Conservation (phyloP, 768 basidiomycete genomes). For the Amanita rubescens region DNA sequence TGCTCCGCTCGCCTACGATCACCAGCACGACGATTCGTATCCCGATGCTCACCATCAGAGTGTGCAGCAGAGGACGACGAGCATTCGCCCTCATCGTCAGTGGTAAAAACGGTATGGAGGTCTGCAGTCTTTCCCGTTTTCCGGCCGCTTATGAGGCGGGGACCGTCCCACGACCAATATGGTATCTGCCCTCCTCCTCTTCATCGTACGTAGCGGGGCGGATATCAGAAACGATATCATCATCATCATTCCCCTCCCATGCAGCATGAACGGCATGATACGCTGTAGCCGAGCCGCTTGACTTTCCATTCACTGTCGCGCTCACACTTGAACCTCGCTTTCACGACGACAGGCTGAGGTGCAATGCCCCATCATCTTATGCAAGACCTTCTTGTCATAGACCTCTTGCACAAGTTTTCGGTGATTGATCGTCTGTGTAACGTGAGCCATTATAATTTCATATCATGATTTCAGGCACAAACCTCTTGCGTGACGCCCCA, state of each 20-base stretch:
- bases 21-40: slow-evolving; percentile 1
- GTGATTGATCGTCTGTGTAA: slow-evolving; percentile 62
- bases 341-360: slow-evolving; percentile 16
- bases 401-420: slow-evolving; percentile 63
- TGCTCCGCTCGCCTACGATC: slow-evolving; percentile 3
- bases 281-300: slow-evolving; percentile 9
- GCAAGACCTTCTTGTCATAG: slow-evolving; percentile 51
- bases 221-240: slow-evolving; percentile 20
- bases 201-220: slow-evolving; percentile 16
- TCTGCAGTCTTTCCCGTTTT: slow-evolving; percentile 33
- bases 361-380: slow-evolving; percentile 48
- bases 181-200: slow-evolving; percentile 55
- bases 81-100: slow-evolving; percentile 36
- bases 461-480: slow-evolving; percentile 3
- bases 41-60: slow-evolving; percentile 17
- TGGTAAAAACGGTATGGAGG: slow-evolving; percentile 41
- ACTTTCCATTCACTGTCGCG: neutral
- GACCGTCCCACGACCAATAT: slow-evolving; percentile 33
- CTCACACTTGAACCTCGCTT: neutral
- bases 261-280: slow-evolving; percentile 25
- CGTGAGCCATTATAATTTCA: neutral
- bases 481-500: slow-evolving; percentile 86
- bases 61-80: slow-evolving; percentile 8
- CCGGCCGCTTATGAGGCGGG: slow-evolving; percentile 40
- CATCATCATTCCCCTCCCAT: slow-evolving; percentile 33